A percentile compares a stretch with the other conserved stretches of the same genome.
Evolutionary conservation across 2,329 filamentous ascomycete species (phyloP).

Genomic region (Celoporthe dispersa): DNA sequence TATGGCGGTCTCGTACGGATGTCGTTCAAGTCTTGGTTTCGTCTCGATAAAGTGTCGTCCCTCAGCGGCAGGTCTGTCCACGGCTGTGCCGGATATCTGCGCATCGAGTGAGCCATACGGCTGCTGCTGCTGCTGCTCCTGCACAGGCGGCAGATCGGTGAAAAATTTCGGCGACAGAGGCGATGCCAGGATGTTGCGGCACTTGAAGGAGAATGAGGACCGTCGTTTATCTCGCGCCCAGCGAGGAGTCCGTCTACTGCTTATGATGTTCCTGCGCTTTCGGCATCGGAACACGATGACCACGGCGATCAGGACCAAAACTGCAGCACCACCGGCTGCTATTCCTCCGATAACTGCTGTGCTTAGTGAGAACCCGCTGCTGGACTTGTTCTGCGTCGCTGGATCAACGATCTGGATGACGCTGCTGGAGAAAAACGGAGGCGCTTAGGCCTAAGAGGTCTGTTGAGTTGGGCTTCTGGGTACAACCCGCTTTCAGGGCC

Average conservation of each 20-base stretch:
- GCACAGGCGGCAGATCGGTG: conserved; percentile 27
- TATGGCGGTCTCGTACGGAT: conserved; percentile 19
- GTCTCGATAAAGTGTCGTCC: conserved; percentile 25
- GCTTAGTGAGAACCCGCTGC: conserved; percentile 8
- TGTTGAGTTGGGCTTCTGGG: conserved; percentile 48
- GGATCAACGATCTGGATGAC: conserved; percentile 31
- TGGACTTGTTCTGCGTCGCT: neutral
- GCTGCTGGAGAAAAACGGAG: conserved; percentile 50
- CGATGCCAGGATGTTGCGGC: conserved; percentile 49
- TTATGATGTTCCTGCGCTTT: conserved; percentile 46
- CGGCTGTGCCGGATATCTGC: conserved; percentile 7
- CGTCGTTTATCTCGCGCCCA: conserved; percentile 40
- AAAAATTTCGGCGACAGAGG: conserved; percentile 46
- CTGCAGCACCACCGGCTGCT: conserved; percentile 44
- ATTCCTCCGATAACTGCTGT: conserved; percentile 48
- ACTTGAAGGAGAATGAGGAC: conserved; percentile 57
- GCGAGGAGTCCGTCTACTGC: conserved; percentile 36
- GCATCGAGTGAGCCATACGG: conserved; percentile 36
- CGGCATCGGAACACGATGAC: conserved; percentile 51
- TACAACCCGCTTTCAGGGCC: conserved; percentile 56
- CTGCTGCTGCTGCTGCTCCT: conserved; percentile 12
- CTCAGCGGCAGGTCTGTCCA: neutral
- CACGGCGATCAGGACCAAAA: conserved; percentile 43
- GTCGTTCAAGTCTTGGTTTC: conserved; percentile 9
- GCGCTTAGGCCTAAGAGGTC: conserved; percentile 46